These are phyloP conservation scores for Ophiostoma himal-ulmi DNA, from an alignment of 2,329 filamentous ascomycete genomes.

Conservation along the genomic window DNA sequence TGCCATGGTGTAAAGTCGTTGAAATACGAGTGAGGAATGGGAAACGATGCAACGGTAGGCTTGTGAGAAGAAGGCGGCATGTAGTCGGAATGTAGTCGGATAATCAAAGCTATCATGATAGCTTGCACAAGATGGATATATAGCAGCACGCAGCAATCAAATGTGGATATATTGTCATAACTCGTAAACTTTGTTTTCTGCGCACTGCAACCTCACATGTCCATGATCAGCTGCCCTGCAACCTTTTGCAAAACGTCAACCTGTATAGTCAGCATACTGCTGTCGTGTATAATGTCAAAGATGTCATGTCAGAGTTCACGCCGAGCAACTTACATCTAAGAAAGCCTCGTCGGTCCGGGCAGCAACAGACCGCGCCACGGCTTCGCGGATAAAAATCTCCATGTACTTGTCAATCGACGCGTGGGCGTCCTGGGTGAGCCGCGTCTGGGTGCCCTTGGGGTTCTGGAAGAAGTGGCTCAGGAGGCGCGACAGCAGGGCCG, in stretches of 20 bases:
- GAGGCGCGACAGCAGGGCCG: conserved; percentile 67
- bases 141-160: background rate
- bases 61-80: background rate
- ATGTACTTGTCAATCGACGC: conserved; percentile 75
- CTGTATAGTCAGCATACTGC: conserved; percentile 35
- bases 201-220: conserved; percentile 55
- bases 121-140: background rate
- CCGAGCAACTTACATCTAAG: conserved; percentile 56
- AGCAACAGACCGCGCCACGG: conserved; percentile 69
- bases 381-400: conserved; percentile 85
- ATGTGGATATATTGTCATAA: background rate
- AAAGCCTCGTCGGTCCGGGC: conserved; percentile 58
- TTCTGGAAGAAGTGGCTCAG: conserved; percentile 74
- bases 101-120: background rate
- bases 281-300: too few relatives aligned
- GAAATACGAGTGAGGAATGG: background rate
- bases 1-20: background rate
- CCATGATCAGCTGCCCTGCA: conserved; percentile 75
- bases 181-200: background rate
- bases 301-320: background rate
- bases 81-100: background rate
- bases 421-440: conserved; percentile 72
- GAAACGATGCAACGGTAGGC: background rate
- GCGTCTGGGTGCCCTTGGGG: conserved; percentile 49
- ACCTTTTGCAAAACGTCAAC: conserved; percentile 87